These are phyloP conservation scores for Metschnikowia lachancei DNA, from an alignment of 805 yeast species.

Conservation along the genomic window DNA sequence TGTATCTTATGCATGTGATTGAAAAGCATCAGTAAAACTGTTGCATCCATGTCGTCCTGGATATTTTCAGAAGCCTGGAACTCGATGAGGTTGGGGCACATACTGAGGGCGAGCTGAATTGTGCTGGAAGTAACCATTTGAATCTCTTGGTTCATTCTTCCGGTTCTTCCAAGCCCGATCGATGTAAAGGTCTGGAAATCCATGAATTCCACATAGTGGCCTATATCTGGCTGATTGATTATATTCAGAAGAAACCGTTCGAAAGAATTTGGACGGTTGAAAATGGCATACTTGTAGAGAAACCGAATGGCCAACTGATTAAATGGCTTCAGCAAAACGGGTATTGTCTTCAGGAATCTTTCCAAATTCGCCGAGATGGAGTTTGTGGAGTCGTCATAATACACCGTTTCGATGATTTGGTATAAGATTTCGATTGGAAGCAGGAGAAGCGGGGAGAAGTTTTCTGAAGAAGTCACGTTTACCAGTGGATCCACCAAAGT, in stretches of 20 bases:
- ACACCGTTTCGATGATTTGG: slow-evolving; percentile 54
- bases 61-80: slow-evolving; percentile 83
- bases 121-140: slow-evolving; percentile 84
- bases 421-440: slow-evolving; percentile 57
- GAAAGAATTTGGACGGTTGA: slow-evolving; percentile 78
- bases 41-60: slow-evolving; percentile 70
- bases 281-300: slow-evolving; percentile 63
- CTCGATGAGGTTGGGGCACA: slow-evolving; percentile 69
- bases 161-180: slow-evolving; percentile 85
- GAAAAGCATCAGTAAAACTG: slow-evolving; percentile 56
- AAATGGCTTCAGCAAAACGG: slow-evolving; percentile 56
- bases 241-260: slow-evolving; percentile 64
- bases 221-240: slow-evolving; percentile 42
- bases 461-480: slow-evolving; percentile 10
- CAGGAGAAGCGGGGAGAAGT: slow-evolving; percentile 25
- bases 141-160: slow-evolving; percentile 84
- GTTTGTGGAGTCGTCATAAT: slow-evolving; percentile 51
- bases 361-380: slow-evolving; percentile 52
- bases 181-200: slow-evolving; percentile 89
- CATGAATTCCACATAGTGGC: slow-evolving; percentile 65
- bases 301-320: slow-evolving; percentile 56
- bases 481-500: slow-evolving; percentile 20
- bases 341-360: slow-evolving; percentile 49
- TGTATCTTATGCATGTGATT: slow-evolving; percentile 54
- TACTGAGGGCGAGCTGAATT: slow-evolving; percentile 55